Evolutionary conservation across 2,329 filamentous ascomycete species (phyloP), one percentile per base, ranked within the genome.

Genomic region (Fusarium ambrosium): DNA sequence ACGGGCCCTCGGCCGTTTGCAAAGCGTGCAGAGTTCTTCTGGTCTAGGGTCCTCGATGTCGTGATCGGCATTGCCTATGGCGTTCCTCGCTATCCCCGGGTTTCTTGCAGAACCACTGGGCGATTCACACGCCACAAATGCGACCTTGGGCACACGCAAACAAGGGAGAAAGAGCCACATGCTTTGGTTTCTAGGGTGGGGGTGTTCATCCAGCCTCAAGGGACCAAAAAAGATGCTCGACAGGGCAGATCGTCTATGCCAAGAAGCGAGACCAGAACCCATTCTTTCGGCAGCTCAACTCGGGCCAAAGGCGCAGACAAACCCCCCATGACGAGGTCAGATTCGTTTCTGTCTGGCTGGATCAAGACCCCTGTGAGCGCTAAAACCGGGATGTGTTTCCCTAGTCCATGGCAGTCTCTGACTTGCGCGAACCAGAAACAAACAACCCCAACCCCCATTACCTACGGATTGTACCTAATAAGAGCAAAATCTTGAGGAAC

Each of bases 41-140:
- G 32, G 56, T 37, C 45, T 16, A 51, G 53, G 61, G 55, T 53
- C 69, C 20, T 61, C 69, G 60, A 79, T 79, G 77, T 79, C 77
- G 77, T 75, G 74, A 79, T 79, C 64, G 64, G 68, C 70, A 58
- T 51, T 70, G 41, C 27, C 37, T 55, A 79, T 79, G 73, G 76
- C 74, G 76, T 70, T 67, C 64, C 69, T 64, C 45, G 43, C 53
- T 36, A 63, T 66, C 60, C 66, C 64, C 64, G 66, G 59, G 41
- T 48, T 61, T 48, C 27, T 34, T 60, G 48, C 55, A 34, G 29
- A 36, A 32, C 24, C 48, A 39, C 34, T 20, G 29, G 29, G 16
- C 36, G 34, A 24, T 68, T 68, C 61, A 51, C 48, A 71, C 70
- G 70, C 66, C 73, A 73, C 73, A 68, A 73, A 73, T 64, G 58